Percentiles rank a stretch among this genome's conserved stretches.
Conservation (phyloP, 176 grass and related monocot genomes). For the Ampelocalamus luodianensis region DNA sequence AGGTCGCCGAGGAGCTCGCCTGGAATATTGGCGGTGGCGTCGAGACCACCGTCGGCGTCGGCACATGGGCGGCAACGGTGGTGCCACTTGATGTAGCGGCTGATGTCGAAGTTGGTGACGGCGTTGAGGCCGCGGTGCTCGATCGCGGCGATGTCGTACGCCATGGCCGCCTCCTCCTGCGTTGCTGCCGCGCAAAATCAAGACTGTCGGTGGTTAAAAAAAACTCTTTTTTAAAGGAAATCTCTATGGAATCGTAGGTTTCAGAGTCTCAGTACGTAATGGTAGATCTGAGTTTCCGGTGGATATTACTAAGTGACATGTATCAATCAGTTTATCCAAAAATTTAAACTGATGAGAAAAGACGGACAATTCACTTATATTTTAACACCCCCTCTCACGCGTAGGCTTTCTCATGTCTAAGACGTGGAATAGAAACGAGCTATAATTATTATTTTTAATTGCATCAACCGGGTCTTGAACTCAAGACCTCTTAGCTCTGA, state of each 20-base stretch:
- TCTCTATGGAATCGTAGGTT: neutral
- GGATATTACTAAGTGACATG: too few relatives aligned
- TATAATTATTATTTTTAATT: too few relatives aligned
- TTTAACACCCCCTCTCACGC: too few relatives aligned
- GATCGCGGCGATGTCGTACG: slow-evolving; percentile 82
- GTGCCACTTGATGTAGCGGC: slow-evolving; percentile 59
- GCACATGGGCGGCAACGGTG: neutral
- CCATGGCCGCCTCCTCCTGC: slow-evolving; percentile 73
- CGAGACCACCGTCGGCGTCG: neutral
- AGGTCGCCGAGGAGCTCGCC: neutral
- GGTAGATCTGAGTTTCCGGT: neutral
- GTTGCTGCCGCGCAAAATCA: slow-evolving; percentile 47
- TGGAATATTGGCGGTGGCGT: neutral
- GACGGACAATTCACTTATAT: too few relatives aligned
- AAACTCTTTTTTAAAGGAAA: neutral
- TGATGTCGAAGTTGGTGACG: slow-evolving; percentile 82
- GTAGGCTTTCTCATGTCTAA: too few relatives aligned
- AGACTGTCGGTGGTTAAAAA: neutral
- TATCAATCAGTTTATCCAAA: too few relatives aligned
- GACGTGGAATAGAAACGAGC: too few relatives aligned
- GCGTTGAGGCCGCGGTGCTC: slow-evolving; percentile 69
- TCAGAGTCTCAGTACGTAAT: too few relatives aligned
- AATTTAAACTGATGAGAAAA: too few relatives aligned
- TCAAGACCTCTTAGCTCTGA: too few relatives aligned
- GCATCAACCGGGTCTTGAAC: too few relatives aligned